Evolutionary conservation across 148 eudicot species (phyloP).

Genomic region (Dianthus caryophyllus): DNA sequence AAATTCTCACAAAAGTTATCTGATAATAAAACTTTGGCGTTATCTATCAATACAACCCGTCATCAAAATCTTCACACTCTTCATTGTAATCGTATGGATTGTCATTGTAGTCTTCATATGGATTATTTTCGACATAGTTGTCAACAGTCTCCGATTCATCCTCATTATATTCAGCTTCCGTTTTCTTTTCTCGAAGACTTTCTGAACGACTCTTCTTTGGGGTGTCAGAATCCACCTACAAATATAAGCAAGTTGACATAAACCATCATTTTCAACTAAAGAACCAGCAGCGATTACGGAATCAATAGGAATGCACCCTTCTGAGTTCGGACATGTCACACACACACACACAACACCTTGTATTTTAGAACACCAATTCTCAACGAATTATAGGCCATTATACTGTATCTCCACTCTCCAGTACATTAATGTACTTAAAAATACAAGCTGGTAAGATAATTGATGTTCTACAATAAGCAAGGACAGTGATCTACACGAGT

Average conservation of each 20-base stretch:
- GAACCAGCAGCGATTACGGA: neutral
- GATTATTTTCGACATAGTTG: conserved; percentile 20
- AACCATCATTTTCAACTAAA: conserved; percentile 9
- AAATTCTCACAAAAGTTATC: neutral
- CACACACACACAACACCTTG: neutral
- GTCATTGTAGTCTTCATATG: conserved; percentile 18
- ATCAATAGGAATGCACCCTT: neutral
- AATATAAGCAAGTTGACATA: conserved; percentile 6
- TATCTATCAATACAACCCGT: conserved; percentile 20
- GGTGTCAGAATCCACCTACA: conserved; percentile 25
- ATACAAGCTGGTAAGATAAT: neutral
- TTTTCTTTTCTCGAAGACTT: conserved; percentile 15
- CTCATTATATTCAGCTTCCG: conserved; percentile 15
- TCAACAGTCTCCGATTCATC: conserved; percentile 16
- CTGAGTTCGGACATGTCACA: neutral
- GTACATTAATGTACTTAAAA: neutral
- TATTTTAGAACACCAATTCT: neutral
- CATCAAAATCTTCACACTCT: conserved; percentile 27
- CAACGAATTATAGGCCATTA: neutral
- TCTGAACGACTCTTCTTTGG: conserved; percentile 29
- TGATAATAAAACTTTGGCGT: neutral
- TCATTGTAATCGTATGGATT: conserved; percentile 23
- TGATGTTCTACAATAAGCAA: neutral
- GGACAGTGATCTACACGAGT: neutral
- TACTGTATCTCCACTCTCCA: neutral